These are phyloP conservation scores for Abrus pulchellus DNA, from an alignment of 306 rosid genomes.

Conservation along the genomic window DNA sequence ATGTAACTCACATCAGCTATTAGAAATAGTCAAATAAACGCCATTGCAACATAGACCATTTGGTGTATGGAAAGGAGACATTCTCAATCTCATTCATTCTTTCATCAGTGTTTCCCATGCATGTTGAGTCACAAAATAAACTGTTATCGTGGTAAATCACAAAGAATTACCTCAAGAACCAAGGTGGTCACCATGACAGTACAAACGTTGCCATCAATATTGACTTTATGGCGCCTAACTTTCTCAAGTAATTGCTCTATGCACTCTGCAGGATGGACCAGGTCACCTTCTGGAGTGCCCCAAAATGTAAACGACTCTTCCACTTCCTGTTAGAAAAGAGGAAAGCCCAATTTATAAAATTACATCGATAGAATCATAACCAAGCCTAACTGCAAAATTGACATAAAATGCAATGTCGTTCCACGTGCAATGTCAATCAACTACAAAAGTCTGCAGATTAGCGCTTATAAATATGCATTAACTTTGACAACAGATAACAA, in stretches of 20 bases:
- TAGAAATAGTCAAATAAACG: background rate
- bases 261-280: constrained; percentile 88
- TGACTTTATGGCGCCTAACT: constrained; percentile 85
- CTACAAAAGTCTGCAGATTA: background rate
- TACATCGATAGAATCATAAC: constrained; percentile 5
- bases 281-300: constrained; percentile 89
- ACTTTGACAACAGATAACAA: background rate
- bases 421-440: constrained; percentile 24
- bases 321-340: constrained; percentile 70
- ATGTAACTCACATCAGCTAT: background rate
- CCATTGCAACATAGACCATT: background rate
- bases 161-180: constrained; percentile 73
- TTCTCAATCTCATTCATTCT: background rate
- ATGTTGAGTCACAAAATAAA: constrained; percentile 14
- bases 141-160: constrained; percentile 20
- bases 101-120: constrained; percentile 34
- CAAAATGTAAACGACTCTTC: constrained; percentile 70
- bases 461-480: background rate
- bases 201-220: constrained; percentile 86
- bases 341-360: background rate
- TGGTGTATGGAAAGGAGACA: background rate
- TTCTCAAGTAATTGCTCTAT: constrained; percentile 90
- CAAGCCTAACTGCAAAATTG: constrained; percentile 25
- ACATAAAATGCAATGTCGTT: constrained; percentile 20
- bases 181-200: constrained; percentile 86